These are phyloP conservation scores for Neopestalotiopsis clavispora DNA, from an alignment of 2,329 filamentous ascomycete species.

Conservation along the genomic window DNA sequence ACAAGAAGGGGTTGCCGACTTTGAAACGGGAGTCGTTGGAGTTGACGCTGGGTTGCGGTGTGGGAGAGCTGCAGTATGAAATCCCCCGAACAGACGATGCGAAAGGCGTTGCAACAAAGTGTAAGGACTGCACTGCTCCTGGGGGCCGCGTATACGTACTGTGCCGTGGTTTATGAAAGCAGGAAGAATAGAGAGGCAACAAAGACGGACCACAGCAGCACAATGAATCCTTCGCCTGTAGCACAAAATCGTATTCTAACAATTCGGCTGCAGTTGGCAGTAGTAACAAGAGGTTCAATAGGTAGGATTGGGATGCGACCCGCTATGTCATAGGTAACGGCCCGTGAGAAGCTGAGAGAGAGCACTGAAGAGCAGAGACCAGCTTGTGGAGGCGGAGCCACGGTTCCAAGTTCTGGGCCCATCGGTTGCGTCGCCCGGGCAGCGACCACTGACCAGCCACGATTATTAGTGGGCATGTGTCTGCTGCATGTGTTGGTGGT, in stretches of 20 bases:
- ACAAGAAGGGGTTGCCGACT: not conserved
- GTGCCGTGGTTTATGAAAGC: not conserved
- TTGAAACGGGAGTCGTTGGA: constrained; percentile 15
- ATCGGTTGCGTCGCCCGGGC: constrained; percentile 16
- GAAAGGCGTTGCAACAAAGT: not conserved
- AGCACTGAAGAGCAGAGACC: too few relatives aligned
- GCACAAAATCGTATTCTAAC: not conserved
- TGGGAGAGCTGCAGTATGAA: constrained; percentile 4
- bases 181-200: not conserved
- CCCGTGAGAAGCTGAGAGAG: constrained; percentile 3
- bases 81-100: not conserved
- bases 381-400: constrained; percentile 16
- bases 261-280: not conserved
- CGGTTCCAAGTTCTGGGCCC: constrained; percentile 14
- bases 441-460: not conserved
- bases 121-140: not conserved
- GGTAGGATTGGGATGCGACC: not conserved
- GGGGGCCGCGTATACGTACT: not conserved
- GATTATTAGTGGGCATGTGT: not conserved
- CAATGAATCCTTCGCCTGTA: not conserved
- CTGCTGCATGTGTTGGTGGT: not conserved
- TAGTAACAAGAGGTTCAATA: not conserved
- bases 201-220: not conserved
- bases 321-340: constrained; percentile 11
- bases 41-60: constrained; percentile 12